Percentiles rank a stretch among this genome's conserved stretches.
Conservation (phyloP, 768 basidiomycete genomes). For the Agaricus subrufescens region DNA sequence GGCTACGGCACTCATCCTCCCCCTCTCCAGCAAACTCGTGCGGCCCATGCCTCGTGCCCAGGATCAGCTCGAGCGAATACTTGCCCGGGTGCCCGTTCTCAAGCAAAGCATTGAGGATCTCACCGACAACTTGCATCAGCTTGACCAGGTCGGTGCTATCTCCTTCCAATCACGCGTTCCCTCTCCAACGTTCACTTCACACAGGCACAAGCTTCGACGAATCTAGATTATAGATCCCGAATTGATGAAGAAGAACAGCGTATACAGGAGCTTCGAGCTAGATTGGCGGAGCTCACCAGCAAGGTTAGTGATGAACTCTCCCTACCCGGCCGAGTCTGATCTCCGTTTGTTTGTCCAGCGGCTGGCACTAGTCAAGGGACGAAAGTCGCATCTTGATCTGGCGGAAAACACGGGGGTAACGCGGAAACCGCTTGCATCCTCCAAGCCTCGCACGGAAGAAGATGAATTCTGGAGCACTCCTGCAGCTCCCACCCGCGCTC, state of each 20-base stretch:
- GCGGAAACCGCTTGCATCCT: conserved; percentile 17
- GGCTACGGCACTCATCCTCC: conserved; percentile 6
- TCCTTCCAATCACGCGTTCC: not conserved
- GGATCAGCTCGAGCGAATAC: conserved; percentile 37
- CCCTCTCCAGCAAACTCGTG: conserved; percentile 29
- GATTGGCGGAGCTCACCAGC: conserved; percentile 34
- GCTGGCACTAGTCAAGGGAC: not conserved
- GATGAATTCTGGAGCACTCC: conserved; percentile 65
- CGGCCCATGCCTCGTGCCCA: conserved; percentile 50
- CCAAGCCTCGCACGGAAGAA: conserved; percentile 32
- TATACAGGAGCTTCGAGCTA: conserved; percentile 32
- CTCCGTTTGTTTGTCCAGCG: conserved; percentile 7
- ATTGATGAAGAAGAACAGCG: conserved; percentile 38
- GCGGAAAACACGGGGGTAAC: not conserved
- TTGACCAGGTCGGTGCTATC: conserved; percentile 1
- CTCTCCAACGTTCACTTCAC: not conserved
- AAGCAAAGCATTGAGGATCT: conserved; percentile 31
- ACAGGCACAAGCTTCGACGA: not conserved
- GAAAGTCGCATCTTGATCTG: conserved; percentile 9
- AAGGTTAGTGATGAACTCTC: conserved; percentile 25
- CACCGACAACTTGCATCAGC: conserved; percentile 17
- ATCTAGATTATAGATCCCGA: conserved; percentile 25
- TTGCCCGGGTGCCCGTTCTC: conserved; percentile 33
- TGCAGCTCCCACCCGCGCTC: conserved; percentile 44
- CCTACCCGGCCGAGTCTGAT: not conserved